Base-by-base conservation (phyloP, 2,329 filamentous ascomycete species). In the Cordyceps cateniannulata region DNA sequence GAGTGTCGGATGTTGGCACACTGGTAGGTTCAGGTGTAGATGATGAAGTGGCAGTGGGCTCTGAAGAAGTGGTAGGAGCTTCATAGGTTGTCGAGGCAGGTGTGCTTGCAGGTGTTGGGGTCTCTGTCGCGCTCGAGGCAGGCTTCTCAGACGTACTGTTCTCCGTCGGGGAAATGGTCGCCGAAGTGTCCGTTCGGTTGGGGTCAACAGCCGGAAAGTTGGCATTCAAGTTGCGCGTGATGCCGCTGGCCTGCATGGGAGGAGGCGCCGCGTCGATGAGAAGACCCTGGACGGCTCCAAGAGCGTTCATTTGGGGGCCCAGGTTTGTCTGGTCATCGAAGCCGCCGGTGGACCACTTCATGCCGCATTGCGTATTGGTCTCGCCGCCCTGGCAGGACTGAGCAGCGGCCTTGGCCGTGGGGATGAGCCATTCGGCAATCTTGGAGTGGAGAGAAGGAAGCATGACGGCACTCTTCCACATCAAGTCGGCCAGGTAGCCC, bases 251-350 rank as follows among this genome's bases (percentile, higher is more conserved):
- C 66, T 72, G 73, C 38, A 83, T 71, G 0, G 84, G 84, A 6
- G 77, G 70, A 4, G 69, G 62, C 1, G 78, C 74, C 5, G 75
- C 66, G 16, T 72, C 67, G 16, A 77, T 74, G 53, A 89, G 72
- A 3, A 87, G 73, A 3, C 84, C 84, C 68, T 88, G 85, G 18
- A 88, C 76, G 1, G 79, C 78, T 72, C 88, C 85, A 54, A 88
- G 77, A 1, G 84, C 86, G 60, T 79, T 82, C 83, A 88, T 85
- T 69, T 87, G 80, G 71, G 86, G 82, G 5, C 86, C 86, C 6
- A 87, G 75, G 2, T 85, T 84, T 0, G 75, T 69, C 25, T 71
- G 75, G 42, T 78, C 79, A 66, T 88, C 85, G 63, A 77, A 86
- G 1, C 76, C 80, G 44, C 79, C 79, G 1, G 76, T 73, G 63